A percentile compares a stretch with the other conserved stretches of the same genome.
These are phyloP conservation scores for Mortierella alpina DNA, from an alignment of 192 early-diverging fungal species.

Conservation along the genomic window DNA sequence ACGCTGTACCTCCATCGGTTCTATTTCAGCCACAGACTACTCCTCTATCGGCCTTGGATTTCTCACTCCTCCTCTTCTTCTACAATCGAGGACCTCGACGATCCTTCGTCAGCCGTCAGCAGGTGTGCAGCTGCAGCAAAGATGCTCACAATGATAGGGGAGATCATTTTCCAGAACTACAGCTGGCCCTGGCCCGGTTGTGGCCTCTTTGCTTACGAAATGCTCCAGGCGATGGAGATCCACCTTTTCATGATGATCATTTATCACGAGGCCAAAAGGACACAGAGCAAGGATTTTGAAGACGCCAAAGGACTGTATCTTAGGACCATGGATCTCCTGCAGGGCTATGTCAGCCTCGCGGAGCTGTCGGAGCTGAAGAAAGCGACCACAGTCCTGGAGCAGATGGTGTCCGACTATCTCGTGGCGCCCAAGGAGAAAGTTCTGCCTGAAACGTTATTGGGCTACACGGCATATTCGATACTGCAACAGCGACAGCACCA, in stretches of 20 bases:
- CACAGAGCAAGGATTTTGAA: background rate
- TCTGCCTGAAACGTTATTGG: background rate
- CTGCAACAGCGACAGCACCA: constrained; percentile 25
- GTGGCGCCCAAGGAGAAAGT: background rate
- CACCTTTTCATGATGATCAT: constrained; percentile 28
- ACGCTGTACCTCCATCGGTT: constrained; percentile 45
- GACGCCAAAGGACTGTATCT: constrained; percentile 12
- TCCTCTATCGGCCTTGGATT: constrained; percentile 42
- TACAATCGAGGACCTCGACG: too few species aligned
- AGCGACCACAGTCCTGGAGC: constrained; percentile 4
- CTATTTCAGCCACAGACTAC: constrained; percentile 27
- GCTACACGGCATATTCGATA: constrained; percentile 7
- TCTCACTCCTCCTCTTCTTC: too few species aligned
- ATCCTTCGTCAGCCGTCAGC: constrained; percentile 11
- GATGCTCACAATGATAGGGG: constrained; percentile 31
- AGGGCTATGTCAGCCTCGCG: constrained; percentile 22
- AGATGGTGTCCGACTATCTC: constrained; percentile 7
- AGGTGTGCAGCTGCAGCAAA: constrained; percentile 13
- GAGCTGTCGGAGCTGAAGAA: constrained; percentile 9
- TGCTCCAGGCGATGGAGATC: constrained; percentile 35
- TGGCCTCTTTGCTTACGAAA: constrained; percentile 41
- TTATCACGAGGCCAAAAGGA: background rate
- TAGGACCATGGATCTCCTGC: constrained; percentile 22
- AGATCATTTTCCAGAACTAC: constrained; percentile 37
- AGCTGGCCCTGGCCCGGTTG: constrained; percentile 50